Evolutionary conservation across 208 protist genomes (phyloP).

Genomic region (Porcisia hertigi): DNA sequence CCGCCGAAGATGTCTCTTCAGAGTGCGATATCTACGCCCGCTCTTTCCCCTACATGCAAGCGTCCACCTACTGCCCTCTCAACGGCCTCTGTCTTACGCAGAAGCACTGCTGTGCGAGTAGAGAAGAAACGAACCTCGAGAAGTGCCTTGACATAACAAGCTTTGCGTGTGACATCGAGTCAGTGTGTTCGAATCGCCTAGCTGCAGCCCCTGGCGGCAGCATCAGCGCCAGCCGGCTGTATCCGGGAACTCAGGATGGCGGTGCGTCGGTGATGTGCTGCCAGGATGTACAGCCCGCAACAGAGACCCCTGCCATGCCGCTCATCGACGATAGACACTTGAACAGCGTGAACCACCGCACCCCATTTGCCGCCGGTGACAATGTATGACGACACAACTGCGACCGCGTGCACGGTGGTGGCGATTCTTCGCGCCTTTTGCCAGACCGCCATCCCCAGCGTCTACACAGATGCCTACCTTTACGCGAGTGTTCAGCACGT

Average conservation of each 20-base stretch:
- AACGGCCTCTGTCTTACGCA: slow-evolving; percentile 18
- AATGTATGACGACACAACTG: slow-evolving; percentile 10
- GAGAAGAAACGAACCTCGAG: background rate
- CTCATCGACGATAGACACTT: background rate
- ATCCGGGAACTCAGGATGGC: slow-evolving; percentile 11
- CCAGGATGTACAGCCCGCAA: slow-evolving; percentile 6
- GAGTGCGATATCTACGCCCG: slow-evolving; percentile 12
- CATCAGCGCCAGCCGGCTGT: slow-evolving; percentile 1
- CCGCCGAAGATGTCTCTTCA: background rate
- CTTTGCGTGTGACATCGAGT: slow-evolving; percentile 11
- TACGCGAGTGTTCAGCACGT: slow-evolving; percentile 2
- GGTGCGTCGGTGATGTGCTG: slow-evolving; percentile 25
- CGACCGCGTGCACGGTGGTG: slow-evolving; percentile 8
- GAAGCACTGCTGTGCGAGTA: slow-evolving; percentile 15
- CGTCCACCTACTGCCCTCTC: slow-evolving; percentile 14
- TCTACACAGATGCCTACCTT: slow-evolving; percentile 24
- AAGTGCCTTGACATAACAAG: slow-evolving; percentile 24
- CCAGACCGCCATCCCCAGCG: slow-evolving; percentile 10
- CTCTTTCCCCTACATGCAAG: slow-evolving; percentile 20
- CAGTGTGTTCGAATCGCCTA: slow-evolving; percentile 5
- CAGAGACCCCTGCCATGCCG: slow-evolving; percentile 6
- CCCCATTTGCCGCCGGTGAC: background rate
- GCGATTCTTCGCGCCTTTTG: slow-evolving; percentile 25
- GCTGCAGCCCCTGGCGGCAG: background rate
- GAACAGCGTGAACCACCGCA: background rate